These are phyloP conservation scores for Peronospora farinosa DNA, from an alignment of 352 stramenopile species.

Conservation along the genomic window DNA sequence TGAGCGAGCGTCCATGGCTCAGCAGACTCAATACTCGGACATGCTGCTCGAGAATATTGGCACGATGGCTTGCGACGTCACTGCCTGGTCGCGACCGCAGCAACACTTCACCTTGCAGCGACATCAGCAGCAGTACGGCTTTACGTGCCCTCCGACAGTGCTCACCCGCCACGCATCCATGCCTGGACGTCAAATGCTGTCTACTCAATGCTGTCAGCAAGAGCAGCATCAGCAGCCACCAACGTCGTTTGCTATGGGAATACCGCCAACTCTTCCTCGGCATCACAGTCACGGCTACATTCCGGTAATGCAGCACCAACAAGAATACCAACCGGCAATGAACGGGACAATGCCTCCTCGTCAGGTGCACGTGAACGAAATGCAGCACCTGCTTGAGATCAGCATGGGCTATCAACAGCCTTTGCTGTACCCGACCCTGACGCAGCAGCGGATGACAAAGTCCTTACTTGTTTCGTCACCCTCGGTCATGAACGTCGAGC, in stretches of 20 bases:
- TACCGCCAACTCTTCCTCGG: constrained; percentile 42
- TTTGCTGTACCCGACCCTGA: constrained; percentile 19
- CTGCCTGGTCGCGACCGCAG: constrained; percentile 39
- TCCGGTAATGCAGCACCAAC: constrained; percentile 39
- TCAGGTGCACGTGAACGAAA: constrained; percentile 41
- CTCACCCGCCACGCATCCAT: constrained; percentile 70
- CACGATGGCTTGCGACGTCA: constrained; percentile 64
- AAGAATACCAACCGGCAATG: constrained; percentile 33
- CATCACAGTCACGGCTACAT: constrained; percentile 67
- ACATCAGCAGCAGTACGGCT: constrained; percentile 28
- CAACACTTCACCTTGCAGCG: constrained; percentile 28
- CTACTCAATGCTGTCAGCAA: constrained; percentile 16
- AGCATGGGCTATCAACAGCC: constrained; percentile 57
- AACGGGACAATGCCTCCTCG: constrained; percentile 29
- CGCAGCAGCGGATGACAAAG: constrained; percentile 26
- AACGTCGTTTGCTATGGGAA: constrained; percentile 26
- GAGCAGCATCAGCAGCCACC: constrained; percentile 13
- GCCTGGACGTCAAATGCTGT: constrained; percentile 36
- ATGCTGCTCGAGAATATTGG: constrained; percentile 56
- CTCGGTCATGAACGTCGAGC: constrained; percentile 46
- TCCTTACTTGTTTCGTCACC: constrained; percentile 21
- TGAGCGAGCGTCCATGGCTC: constrained; percentile 19
- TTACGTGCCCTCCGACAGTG: constrained; percentile 41
- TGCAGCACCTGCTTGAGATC: constrained; percentile 54
- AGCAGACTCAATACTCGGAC: constrained; percentile 33